Conservation (phyloP, 768 basidiomycete species). For the Ramaria sp. region DNA sequence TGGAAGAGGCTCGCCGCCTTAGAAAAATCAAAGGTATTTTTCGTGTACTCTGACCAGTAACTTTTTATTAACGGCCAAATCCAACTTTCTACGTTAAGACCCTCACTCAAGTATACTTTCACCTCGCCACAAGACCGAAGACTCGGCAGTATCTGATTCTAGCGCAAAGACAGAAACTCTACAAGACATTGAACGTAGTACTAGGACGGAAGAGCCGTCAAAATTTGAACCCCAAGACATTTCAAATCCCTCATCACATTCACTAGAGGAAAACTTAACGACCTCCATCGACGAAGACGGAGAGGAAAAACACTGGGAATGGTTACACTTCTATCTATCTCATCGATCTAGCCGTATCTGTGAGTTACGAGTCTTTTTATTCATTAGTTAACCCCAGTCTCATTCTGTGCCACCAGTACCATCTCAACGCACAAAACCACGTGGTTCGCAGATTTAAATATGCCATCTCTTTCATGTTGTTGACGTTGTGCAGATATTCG, state of each 20-base stretch:
- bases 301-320: neutral
- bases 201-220: too few species aligned
- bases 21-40: neutral
- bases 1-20: constrained; percentile 6
- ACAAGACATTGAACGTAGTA: too few species aligned
- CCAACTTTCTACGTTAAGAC: neutral
- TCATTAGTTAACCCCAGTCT: constrained; percentile 1
- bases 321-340: constrained; percentile 6
- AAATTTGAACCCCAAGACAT: too few species aligned
- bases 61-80: neutral
- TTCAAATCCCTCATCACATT: too few species aligned
- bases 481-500: constrained; percentile 42
- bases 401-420: constrained; percentile 12
- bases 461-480: constrained; percentile 41
- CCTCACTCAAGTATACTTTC: too few species aligned
- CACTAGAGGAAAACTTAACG: neutral
- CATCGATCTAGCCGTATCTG: constrained; percentile 4
- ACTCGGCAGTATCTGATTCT: neutral
- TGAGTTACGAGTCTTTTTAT: neutral
- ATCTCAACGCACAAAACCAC: constrained; percentile 9
- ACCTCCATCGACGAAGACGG: neutral
- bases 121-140: too few species aligned
- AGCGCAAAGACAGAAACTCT: neutral
- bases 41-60: neutral
- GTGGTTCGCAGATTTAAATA: constrained; percentile 13